Evolutionary conservation across 1,284 basidiomycete genomes (phyloP), one percentile per base, ranked within the genome.

Genomic region (Microbotryomycetes sp.): DNA sequence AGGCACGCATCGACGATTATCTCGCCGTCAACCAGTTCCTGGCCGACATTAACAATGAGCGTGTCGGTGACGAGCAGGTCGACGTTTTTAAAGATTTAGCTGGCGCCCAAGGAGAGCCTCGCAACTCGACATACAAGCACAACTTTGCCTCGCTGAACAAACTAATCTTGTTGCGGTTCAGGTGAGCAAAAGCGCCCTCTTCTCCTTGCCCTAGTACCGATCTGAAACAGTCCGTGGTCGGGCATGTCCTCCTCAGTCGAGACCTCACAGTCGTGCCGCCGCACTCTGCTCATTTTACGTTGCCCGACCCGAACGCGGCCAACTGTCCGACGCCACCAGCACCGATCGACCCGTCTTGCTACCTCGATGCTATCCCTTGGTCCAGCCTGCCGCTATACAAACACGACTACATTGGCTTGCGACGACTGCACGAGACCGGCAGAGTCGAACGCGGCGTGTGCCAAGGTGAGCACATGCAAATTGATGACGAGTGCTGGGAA

Each of bases 351-450:
- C 62, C 59, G 23, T 54, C 54, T 28, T 75, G 75, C 60, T 75
- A 68, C 71, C 75, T 69, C 76, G 76, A 71, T 73, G 56, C 75
- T 0, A 80, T 91, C 52, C 85, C 87, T 0, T 85, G 96, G 81
- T 79, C 80, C 23, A 69, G 76, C 55, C 91, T 93, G 69, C 82
- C 83, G 5, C 77, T 96, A 45, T 98, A 96, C 76, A 73, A 72
- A 2, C 82, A 91, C 55, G 89, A 98, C 75, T 91, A 89, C 82
- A 89, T 97, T 65, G 94, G 94, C 1, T 76, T 98, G 47, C 80
- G 82, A 24, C 73, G 76, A 54, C 80, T 98, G 51, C 87, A 96
- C 72, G 80, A 88, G 71, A 76, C 79, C 5, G 86, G 85, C 3
- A 79, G 76, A 2, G 79, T 96, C n/a, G 70, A 79, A 15, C 77